These are phyloP conservation scores for Zhuliangozyma blackwelliae DNA, from an alignment of 1,139 yeast genomes.

Conservation along the genomic window DNA sequence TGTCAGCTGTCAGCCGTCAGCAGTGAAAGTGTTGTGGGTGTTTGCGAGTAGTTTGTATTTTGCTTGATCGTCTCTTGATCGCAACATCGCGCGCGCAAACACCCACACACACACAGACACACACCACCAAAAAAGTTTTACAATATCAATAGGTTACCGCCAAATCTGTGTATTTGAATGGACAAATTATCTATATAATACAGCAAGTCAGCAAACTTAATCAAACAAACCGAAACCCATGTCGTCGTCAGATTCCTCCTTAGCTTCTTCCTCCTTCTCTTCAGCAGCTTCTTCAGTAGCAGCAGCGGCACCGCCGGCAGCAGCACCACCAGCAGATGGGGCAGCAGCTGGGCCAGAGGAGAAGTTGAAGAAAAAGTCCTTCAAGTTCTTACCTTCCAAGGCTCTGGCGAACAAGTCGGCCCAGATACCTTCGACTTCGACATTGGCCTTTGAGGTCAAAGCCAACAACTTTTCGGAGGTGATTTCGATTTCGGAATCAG, in stretches of 20 bases:
- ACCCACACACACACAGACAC: too few relatives aligned
- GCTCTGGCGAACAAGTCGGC: constrained; percentile 81
- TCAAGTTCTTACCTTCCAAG: constrained; percentile 71
- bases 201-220: constrained; percentile 29
- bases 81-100: too few relatives aligned
- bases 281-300: constrained; percentile 54
- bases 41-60: too few relatives aligned
- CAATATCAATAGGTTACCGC: too few relatives aligned
- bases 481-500: constrained; percentile 79
- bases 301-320: constrained; percentile 54
- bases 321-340: constrained; percentile 55
- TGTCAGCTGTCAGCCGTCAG: too few relatives aligned
- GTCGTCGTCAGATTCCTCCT: constrained; percentile 65
- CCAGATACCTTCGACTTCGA: constrained; percentile 60
- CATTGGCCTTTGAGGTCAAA: constrained; percentile 50
- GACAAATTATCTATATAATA: too few relatives aligned
- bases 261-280: constrained; percentile 53
- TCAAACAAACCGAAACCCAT: constrained; percentile 88
- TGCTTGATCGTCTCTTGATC: too few relatives aligned
- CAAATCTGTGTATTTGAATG: too few relatives aligned
- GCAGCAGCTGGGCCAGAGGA: constrained; percentile 66
- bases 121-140: too few relatives aligned
- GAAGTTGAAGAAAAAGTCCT: constrained; percentile 73
- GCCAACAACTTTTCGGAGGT: constrained; percentile 71
- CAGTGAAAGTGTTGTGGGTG: too few relatives aligned